These are phyloP conservation scores for Clitopilus hobsonii DNA, from an alignment of 768 basidiomycete species.

Conservation along the genomic window DNA sequence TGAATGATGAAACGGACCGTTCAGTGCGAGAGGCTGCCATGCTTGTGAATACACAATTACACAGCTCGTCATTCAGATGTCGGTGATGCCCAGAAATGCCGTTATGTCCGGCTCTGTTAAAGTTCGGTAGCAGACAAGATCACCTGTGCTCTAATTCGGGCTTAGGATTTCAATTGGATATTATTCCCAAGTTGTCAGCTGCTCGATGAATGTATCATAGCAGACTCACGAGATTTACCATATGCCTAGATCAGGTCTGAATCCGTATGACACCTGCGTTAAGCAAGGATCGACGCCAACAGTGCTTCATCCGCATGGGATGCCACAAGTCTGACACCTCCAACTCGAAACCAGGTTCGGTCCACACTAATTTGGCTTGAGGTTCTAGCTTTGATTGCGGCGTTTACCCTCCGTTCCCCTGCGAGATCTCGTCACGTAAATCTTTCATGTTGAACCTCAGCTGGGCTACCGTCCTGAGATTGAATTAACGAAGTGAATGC, in stretches of 20 bases:
- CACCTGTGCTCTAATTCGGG: neutral
- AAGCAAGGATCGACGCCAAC: neutral
- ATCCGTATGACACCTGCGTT: no score
- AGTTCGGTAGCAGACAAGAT: neutral
- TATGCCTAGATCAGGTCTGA: neutral
- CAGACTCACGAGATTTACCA: neutral
- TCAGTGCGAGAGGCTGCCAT: no score
- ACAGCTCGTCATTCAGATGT: neutral
- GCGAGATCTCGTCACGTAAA: neutral
- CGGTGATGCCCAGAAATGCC: neutral
- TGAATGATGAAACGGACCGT: no score
- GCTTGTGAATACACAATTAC: neutral
- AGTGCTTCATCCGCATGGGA: neutral
- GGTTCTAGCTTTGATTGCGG: neutral
- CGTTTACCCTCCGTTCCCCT: neutral
- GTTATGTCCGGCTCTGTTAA: neutral
- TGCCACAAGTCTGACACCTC: neutral
- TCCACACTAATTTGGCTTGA: neutral
- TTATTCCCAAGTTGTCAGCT: neutral
- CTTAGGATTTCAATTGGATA: neutral
- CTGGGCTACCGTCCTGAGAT: neutral
- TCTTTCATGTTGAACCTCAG: neutral
- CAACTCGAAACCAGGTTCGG: neutral
- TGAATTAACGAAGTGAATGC: no score
- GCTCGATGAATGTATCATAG: neutral